Conservation (phyloP, 176 grass and related monocot species). For the Chloris gayana region DNA sequence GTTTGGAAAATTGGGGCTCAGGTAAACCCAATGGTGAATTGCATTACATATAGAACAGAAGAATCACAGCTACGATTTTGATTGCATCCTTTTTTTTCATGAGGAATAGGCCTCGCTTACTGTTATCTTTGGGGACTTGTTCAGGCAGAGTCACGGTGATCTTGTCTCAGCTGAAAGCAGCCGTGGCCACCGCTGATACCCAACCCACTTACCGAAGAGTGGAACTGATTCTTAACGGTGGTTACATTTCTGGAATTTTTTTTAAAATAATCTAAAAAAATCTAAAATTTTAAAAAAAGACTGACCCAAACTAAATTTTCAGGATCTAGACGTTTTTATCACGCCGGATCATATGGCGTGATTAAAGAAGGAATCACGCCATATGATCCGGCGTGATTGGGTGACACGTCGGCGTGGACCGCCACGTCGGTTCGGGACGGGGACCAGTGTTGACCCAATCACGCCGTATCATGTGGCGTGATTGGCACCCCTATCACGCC, state of each 20-base stretch:
- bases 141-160: not conserved
- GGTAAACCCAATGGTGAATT: not conserved
- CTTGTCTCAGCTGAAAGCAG: not conserved
- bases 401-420: too few species aligned
- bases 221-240: not conserved
- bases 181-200: not conserved
- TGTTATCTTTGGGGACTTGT: not conserved
- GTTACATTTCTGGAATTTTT: not conserved
- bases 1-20: not conserved
- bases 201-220: not conserved
- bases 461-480: too few species aligned
- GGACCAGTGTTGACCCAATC: too few species aligned
- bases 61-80: not conserved
- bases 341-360: too few species aligned
- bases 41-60: not conserved
- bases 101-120: not conserved
- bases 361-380: too few species aligned
- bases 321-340: too few species aligned
- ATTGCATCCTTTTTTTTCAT: not conserved
- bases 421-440: too few species aligned
- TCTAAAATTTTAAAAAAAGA: too few species aligned
- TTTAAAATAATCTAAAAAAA: too few species aligned
- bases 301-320: too few species aligned
- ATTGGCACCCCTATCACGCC: too few species aligned
- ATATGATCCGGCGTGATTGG: too few species aligned